Conservation (phyloP, 805 yeast species). For the Candida coleopterorum region DNA sequence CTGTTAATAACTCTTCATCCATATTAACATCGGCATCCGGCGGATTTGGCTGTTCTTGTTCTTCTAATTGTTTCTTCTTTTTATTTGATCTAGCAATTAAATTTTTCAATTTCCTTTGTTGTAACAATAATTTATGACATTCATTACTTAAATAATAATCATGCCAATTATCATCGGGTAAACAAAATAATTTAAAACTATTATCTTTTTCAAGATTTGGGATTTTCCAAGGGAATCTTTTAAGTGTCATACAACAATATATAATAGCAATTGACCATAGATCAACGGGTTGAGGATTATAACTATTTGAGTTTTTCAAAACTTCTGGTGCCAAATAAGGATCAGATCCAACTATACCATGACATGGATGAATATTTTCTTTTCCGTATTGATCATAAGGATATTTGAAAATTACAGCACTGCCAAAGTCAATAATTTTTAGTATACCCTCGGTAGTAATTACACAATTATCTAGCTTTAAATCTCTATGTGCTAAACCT, state of each 20-base stretch:
- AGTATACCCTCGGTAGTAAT: constrained; percentile 78
- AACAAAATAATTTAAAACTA: constrained; percentile 77
- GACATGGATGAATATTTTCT: constrained; percentile 63
- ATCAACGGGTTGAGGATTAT: constrained; percentile 91
- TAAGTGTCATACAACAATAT: constrained; percentile 86
- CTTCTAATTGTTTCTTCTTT: constrained; percentile 24
- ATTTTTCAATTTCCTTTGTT: constrained; percentile 54
- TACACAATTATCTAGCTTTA: constrained; percentile 90
- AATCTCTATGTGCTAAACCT: constrained; percentile 89
- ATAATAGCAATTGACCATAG: constrained; percentile 91
- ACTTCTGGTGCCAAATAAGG: constrained; percentile 93
- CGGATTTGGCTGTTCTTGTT: constrained; percentile 9
- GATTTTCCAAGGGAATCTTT: constrained; percentile 92
- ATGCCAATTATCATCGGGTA: constrained; percentile 75
- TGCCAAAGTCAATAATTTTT: constrained; percentile 88
- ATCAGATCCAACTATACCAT: constrained; percentile 81
- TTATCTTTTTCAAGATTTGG: constrained; percentile 72
- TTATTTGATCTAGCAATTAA: constrained; percentile 38
- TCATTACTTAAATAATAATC: constrained; percentile 70
- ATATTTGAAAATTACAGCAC: constrained; percentile 86
- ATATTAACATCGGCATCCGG: constrained; percentile 11
- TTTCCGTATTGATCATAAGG: constrained; percentile 57
- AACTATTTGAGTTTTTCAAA: constrained; percentile 50
- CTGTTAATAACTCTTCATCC: constrained; percentile 24
- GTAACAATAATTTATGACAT: constrained; percentile 61